Evolutionary conservation across 805 yeast species (phyloP).

Genomic region (Starmerella geochares): DNA sequence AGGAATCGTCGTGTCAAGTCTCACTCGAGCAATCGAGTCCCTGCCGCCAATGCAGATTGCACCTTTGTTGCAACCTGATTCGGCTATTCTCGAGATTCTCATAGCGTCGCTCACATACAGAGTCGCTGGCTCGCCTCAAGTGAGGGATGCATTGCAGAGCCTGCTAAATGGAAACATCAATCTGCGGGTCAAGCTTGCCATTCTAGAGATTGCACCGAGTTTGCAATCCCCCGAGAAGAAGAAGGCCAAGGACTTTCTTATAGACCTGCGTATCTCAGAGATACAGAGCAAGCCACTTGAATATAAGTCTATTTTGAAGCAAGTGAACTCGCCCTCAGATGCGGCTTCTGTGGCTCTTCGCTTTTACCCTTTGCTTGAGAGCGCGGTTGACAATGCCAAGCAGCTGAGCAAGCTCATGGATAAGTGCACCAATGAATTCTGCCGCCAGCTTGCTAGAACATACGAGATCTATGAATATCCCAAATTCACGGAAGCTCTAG

Average conservation of each 20-base stretch:
- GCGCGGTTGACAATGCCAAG: background rate
- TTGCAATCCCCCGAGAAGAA: background rate
- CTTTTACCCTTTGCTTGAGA: slow-evolving; percentile 15
- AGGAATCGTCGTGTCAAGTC: background rate
- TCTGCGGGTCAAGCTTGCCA: background rate
- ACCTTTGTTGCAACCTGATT: slow-evolving; percentile 4
- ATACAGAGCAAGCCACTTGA: background rate
- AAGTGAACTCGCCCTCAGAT: background rate
- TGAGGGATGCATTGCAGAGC: background rate
- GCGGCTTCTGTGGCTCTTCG: slow-evolving; percentile 10
- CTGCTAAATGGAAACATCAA: background rate
- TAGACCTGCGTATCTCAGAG: slow-evolving; percentile 4
- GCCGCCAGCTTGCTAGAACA: slow-evolving; percentile 3
- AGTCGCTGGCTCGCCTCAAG: slow-evolving; percentile 1
- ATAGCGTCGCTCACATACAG: background rate
- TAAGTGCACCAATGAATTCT: background rate
- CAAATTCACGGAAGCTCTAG: slow-evolving; percentile 6
- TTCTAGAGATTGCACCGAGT: slow-evolving; percentile 7
- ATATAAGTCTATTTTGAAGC: background rate
- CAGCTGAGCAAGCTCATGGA: slow-evolving; percentile 1
- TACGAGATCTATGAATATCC: slow-evolving; percentile 3
- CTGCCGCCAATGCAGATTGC: slow-evolving; percentile 19
- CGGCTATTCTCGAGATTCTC: slow-evolving; percentile 2
- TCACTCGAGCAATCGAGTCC: slow-evolving; percentile 8
- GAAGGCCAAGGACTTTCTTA: background rate